Evolutionary conservation across 306 rosid species (phyloP).

Genomic region (Dalbergia cochinchinensis): DNA sequence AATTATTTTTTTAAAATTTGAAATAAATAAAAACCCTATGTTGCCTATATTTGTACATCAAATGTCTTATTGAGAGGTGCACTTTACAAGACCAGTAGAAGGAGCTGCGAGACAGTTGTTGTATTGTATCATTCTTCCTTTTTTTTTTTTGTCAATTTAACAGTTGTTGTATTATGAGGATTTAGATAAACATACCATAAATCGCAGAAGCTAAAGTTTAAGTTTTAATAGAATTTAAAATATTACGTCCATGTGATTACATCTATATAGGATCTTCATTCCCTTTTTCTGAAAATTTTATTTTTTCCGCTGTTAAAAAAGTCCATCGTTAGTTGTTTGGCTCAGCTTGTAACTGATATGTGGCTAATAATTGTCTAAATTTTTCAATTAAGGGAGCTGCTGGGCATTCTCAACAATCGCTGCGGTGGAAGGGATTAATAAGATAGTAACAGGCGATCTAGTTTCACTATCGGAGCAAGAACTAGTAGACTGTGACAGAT

Average conservation of each 20-base stretch:
- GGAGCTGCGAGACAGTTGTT: no score
- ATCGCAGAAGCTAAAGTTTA: no score
- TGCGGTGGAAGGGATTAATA: constrained; percentile 85
- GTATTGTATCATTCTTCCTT: no score
- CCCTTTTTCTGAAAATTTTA: not conserved
- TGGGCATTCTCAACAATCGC: constrained; percentile 87
- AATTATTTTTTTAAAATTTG: no score
- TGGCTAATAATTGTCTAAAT: not conserved
- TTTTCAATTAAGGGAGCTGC: constrained; percentile 72
- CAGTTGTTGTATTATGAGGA: not conserved
- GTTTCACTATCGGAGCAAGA: constrained; percentile 89
- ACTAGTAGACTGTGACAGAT: constrained; percentile 80
- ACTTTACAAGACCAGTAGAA: not conserved
- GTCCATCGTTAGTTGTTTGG: not conserved
- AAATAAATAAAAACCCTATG: no score
- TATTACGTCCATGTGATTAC: not conserved
- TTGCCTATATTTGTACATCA: no score
- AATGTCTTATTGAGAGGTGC: not conserved
- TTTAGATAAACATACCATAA: not conserved
- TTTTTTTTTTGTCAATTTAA: no score
- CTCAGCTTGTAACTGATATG: no score
- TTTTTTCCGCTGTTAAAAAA: no score
- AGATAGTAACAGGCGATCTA: constrained; percentile 82
- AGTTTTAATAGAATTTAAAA: no score
- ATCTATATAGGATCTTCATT: not conserved